Percentiles rank a stretch among this genome's conserved stretches.
Evolutionary conservation across 495 filamentous ascomycete genomes (phyloP).

Genomic region (Annulohypoxylon bovei): DNA sequence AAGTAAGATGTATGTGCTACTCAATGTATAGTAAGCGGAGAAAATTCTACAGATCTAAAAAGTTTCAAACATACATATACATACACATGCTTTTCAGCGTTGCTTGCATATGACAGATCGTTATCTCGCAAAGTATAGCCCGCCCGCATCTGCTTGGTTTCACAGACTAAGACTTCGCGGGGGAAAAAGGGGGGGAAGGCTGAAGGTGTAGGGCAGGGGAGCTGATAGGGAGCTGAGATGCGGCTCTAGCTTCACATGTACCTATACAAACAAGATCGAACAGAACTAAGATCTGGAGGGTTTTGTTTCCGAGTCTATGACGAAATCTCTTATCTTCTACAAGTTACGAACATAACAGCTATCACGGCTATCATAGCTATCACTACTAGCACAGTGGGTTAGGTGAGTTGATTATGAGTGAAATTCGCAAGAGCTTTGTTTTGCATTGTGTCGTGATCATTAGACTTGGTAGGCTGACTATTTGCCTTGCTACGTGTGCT

Average conservation of each 20-base stretch:
- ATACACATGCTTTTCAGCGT: no score
- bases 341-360: background rate
- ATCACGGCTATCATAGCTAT: background rate
- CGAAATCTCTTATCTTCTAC: background rate
- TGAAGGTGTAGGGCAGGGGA: background rate
- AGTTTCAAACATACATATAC: background rate
- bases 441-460: conserved; percentile 24
- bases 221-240: background rate
- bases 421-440: conserved; percentile 4
- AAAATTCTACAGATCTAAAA: background rate
- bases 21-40: conserved; percentile 8
- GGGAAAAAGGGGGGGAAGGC: background rate
- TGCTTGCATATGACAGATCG: background rate
- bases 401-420: background rate
- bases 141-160: background rate
- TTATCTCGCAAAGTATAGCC: background rate
- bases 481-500: conserved; percentile 24
- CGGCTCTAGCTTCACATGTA: background rate
- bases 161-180: background rate
- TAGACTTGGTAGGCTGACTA: background rate
- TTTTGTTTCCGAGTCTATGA: background rate
- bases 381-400: background rate
- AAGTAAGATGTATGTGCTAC: background rate
- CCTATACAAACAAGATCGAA: background rate
- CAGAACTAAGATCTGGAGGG: background rate